Conservation (phyloP, 1,284 basidiomycete genomes). For the Phellopilus nigrolimitatus region DNA sequence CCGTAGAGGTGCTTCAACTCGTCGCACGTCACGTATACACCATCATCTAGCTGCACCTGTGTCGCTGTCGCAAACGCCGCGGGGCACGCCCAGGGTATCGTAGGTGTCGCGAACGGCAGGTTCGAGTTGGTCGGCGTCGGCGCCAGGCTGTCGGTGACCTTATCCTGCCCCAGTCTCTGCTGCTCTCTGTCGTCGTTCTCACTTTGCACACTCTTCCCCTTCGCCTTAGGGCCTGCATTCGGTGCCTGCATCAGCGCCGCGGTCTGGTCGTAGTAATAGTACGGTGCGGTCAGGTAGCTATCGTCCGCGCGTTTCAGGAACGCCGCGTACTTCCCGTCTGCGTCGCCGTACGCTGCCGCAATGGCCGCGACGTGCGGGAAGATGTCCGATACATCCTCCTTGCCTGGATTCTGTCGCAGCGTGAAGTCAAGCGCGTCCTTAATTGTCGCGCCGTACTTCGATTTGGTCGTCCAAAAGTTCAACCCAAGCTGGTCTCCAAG, state of each 20-base stretch:
- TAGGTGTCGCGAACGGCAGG: constrained; percentile 8
- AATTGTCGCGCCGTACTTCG: constrained; percentile 51
- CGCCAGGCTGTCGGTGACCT: not conserved
- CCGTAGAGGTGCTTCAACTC: constrained; percentile 39
- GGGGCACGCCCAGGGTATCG: constrained; percentile 38
- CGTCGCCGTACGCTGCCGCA: constrained; percentile 53
- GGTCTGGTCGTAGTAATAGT: constrained; percentile 50
- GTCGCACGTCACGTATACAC: constrained; percentile 43
- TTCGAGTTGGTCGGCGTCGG: constrained; percentile 8
- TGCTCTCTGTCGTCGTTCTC: constrained; percentile 6
- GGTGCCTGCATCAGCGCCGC: constrained; percentile 28
- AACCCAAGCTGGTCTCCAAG: constrained; percentile 48
- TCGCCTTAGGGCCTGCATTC: not conserved
- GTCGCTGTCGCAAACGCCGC: constrained; percentile 32
- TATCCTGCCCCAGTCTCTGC: not conserved
- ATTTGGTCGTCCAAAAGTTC: constrained; percentile 46
- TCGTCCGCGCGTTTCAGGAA: constrained; percentile 34
- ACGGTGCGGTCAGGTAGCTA: constrained; percentile 38
- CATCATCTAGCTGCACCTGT: constrained; percentile 45
- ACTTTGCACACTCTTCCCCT: not conserved
- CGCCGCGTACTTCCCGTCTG: constrained; percentile 43
- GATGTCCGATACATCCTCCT: constrained; percentile 41
- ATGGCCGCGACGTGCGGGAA: constrained; percentile 50
- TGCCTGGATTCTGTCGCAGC: constrained; percentile 42
- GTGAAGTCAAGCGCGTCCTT: constrained; percentile 51